phyloP scores from a whole-genome alignment of 2,329 filamentous ascomycete species.

The Fusarium brachygibbosum region DNA sequence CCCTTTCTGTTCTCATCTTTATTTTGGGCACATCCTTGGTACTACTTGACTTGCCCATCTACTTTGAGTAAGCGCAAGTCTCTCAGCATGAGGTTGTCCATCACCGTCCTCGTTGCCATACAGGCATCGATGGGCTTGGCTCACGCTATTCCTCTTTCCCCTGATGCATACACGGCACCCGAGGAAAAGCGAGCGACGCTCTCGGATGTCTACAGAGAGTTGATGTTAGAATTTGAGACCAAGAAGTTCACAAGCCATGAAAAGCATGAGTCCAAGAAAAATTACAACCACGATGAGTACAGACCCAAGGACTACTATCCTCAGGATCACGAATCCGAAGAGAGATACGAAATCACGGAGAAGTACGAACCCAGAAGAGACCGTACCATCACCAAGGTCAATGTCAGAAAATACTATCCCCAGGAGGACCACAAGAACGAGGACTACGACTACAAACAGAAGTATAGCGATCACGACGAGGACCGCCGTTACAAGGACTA shows the following conservation, averaged over 20 bases:
- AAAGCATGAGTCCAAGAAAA: background rate
- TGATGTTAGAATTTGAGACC: background rate
- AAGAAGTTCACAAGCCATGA: background rate
- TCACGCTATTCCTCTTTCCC: background rate
- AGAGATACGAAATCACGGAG: background rate
- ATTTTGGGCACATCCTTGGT: background rate
- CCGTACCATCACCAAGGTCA: background rate
- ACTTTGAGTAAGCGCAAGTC: background rate
- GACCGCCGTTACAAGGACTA: background rate
- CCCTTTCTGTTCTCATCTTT: background rate
- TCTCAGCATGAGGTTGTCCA: conserved; percentile 17
- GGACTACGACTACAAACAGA: background rate
- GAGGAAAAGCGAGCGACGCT: background rate
- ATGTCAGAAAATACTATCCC: background rate
- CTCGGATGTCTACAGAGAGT: background rate
- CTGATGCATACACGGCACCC: background rate
- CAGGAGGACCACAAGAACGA: background rate
- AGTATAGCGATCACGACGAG: background rate
- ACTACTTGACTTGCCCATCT: background rate
- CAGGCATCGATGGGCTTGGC: conserved; percentile 19
- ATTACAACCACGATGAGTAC: background rate
- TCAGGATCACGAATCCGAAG: background rate
- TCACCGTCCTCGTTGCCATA: conserved; percentile 20
- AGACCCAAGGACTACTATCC: background rate
- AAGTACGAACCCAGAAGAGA: background rate